Evolutionary conservation across 352 stramenopile species (phyloP).

Genomic region (Phytophthora europaea): DNA sequence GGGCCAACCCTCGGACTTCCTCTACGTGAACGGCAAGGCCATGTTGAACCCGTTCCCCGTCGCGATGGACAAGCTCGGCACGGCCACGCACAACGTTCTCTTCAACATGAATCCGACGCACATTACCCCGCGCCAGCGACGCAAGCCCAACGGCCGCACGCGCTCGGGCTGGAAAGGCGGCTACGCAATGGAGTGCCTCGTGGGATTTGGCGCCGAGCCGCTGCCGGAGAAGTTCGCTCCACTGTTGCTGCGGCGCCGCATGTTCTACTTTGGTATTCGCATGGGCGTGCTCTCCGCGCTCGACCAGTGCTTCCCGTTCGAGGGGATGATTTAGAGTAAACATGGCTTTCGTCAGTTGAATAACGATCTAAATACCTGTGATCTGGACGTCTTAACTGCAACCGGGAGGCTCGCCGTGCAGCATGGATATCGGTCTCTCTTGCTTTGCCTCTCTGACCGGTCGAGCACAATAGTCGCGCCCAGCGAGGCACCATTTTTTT

Average conservation of each 20-base stretch:
- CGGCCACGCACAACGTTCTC: constrained; percentile 38
- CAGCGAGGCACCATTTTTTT: no score
- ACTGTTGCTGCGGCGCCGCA: constrained; percentile 47
- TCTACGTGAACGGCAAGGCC: constrained; percentile 68
- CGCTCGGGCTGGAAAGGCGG: no score
- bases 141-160: constrained; percentile 35
- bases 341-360: neutral
- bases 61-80: constrained; percentile 28
- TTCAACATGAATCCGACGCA: constrained; percentile 65
- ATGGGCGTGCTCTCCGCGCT: constrained; percentile 43
- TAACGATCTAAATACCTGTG: neutral
- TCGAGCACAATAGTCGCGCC: no score
- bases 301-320: constrained; percentile 40
- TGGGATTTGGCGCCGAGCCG: constrained; percentile 55
- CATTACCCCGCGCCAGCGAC: constrained; percentile 48
- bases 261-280: constrained; percentile 52
- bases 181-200: constrained; percentile 52
- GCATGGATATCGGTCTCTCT: no score
- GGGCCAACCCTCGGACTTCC: no score
- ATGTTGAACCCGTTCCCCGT: constrained; percentile 54
- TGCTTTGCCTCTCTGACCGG: no score
- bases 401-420: no score
- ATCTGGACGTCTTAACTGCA: no score
- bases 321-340: constrained; percentile 29
- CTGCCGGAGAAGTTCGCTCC: constrained; percentile 43